These are phyloP conservation scores for Cyberlindnera misumaiensis DNA, from an alignment of 805 yeast genomes.

Conservation along the genomic window DNA sequence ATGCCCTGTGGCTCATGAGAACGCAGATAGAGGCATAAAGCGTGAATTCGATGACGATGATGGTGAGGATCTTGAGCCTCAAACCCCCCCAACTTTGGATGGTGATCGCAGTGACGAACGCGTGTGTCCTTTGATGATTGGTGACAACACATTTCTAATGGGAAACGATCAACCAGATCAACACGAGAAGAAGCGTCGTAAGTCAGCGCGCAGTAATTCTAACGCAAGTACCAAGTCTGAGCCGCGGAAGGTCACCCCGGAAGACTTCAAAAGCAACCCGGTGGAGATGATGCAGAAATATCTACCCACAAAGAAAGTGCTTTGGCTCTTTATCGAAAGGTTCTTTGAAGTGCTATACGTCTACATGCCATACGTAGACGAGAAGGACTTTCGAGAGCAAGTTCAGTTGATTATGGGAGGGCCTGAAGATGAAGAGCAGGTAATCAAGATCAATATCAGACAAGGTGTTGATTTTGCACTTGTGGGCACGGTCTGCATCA, in stretches of 20 bases:
- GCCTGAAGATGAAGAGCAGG: conserved; percentile 24
- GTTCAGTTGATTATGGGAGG: conserved; percentile 40
- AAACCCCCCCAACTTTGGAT: no score
- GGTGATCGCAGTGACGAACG: conserved; percentile 24
- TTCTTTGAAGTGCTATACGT: conserved; percentile 57
- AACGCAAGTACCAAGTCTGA: conserved; percentile 7
- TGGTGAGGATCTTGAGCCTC: no score
- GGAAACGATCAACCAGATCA: not conserved
- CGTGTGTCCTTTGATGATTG: conserved; percentile 41
- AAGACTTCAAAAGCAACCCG: conserved; percentile 24
- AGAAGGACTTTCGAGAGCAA: conserved; percentile 38
- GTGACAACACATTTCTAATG: conserved; percentile 28
- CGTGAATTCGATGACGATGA: no score
- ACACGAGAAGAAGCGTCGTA: conserved; percentile 7
- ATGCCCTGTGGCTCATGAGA: no score
- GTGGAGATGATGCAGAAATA: conserved; percentile 31
- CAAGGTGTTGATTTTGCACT: conserved; percentile 37
- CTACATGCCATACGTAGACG: conserved; percentile 63
- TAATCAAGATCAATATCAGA: conserved; percentile 25
- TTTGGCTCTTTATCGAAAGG: conserved; percentile 51
- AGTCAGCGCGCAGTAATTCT: conserved; percentile 12
- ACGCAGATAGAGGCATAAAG: no score
- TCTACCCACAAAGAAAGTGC: conserved; percentile 47
- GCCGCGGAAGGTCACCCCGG: conserved; percentile 10
- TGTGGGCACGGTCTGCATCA: conserved; percentile 45